Base-by-base conservation (phyloP, 305 asterid genomes). In the Petunia hybrid region DNA sequence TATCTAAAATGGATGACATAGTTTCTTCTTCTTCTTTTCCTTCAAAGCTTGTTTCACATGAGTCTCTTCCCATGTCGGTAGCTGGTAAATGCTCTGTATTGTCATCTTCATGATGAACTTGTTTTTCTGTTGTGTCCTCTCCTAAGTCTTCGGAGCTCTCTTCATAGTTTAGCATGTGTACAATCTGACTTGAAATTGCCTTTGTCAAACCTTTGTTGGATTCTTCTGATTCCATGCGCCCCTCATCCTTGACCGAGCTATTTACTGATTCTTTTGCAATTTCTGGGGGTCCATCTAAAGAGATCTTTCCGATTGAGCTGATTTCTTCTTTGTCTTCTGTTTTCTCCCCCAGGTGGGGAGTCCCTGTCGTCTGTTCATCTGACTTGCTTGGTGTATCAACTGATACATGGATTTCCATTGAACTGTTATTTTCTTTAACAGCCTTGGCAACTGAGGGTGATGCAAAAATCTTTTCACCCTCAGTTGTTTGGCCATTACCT, bases 391-490 rank as follows among this genome's bases (percentile, higher is more conserved):
- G 79, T 66, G 53, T 77, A 79, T 86, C 92, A 40, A 66, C 76
- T 61, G 68, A 79, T 67, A 71, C 42, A 80, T 41, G 59, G 77
- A 79, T 71, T 48, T 84, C 80, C 64, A 83, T 48, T 56, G 87
- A 56, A 82, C 57, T 80, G 60, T 40, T 70, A 46, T 78, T 82
- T 82, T 77, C 84, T 76, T 87, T 89, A 71, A 60, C 56, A 75
- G 82, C 89, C 79, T 89, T 81, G 62, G 66, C 81, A 82, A 39
- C 81, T 31, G 83, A 85, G 82, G 89, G 83, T 75, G 88, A 65
- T 84, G 35, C 75, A 69, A 79, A 86, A 89, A 88, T 64, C n/a
- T 38, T 69, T 69, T 82, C 87, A 10, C 84, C 89, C 82, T 82
- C 92, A 66, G 76, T 71, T 65, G 79, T 43, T 81, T 76, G 61